These are phyloP conservation scores for Williopsis jadinii DNA, from an alignment of 1,139 yeast species.

Conservation along the genomic window DNA sequence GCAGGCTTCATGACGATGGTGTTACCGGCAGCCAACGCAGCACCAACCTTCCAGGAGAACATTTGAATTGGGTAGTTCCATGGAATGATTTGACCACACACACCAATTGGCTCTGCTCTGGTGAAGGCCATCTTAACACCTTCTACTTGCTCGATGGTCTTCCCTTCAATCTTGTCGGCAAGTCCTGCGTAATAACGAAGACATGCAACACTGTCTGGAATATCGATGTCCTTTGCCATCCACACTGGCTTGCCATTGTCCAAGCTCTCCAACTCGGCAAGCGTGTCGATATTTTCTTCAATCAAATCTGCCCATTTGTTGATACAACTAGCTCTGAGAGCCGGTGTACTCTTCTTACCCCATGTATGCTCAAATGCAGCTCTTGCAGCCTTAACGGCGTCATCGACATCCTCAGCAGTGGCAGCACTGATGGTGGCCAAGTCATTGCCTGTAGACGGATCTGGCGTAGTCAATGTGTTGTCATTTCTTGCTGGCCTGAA, in stretches of 20 bases:
- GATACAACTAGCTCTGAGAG: conserved; percentile 49
- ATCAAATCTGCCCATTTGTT: conserved; percentile 58
- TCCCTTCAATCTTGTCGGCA: conserved; percentile 70
- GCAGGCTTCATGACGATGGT: conserved; percentile 76
- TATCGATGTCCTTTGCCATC: conserved; percentile 46
- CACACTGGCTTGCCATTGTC: conserved; percentile 74
- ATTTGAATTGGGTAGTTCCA: conserved; percentile 81
- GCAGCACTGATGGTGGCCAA: conserved; percentile 30
- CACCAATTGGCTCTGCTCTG: conserved; percentile 64
- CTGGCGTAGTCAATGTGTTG: conserved; percentile 44
- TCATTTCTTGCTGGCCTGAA: conserved; percentile 43
- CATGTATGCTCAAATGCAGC: conserved; percentile 50
- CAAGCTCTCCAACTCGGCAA: conserved; percentile 68
- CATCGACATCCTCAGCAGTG: conserved; percentile 47
- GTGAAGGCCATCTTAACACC: conserved; percentile 50
- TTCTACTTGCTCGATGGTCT: conserved; percentile 57
- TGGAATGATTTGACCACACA: conserved; percentile 36
- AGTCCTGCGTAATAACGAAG: conserved; percentile 73
- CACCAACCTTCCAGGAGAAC: conserved; percentile 83
- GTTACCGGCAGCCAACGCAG: conserved; percentile 78
- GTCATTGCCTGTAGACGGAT: conserved; percentile 52
- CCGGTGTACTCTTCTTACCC: conserved; percentile 40
- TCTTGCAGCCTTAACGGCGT: conserved; percentile 54
- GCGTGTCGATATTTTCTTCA: conserved; percentile 49
- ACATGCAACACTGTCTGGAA: conserved; percentile 45